phyloP scores from a whole-genome alignment of 228 moss, liverwort and hornwort species.

The Sphagnum magellanicum region DNA sequence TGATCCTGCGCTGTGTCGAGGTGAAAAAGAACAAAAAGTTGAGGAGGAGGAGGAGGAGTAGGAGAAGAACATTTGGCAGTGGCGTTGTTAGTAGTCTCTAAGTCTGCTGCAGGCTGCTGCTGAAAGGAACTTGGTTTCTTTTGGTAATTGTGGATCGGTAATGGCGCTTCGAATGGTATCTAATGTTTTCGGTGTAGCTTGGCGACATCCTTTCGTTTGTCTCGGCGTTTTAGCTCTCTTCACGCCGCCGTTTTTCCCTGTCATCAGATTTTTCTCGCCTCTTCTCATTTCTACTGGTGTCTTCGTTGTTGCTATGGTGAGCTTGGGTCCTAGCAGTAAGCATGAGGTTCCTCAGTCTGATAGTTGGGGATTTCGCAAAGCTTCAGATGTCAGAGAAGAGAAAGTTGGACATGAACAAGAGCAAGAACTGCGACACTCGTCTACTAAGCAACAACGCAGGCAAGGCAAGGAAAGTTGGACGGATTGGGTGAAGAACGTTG shows the following conservation, averaged over 20 bases:
- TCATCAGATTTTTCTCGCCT: constrained; percentile 5
- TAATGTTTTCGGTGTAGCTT: not conserved
- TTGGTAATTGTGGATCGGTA: no score
- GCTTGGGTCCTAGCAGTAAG: constrained; percentile 29
- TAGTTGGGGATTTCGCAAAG: not conserved
- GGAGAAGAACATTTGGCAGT: no score
- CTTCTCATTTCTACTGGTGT: constrained; percentile 48
- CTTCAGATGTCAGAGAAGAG: constrained; percentile 1
- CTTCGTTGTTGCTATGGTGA: constrained; percentile 40
- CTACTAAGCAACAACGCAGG: no score
- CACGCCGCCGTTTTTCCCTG: constrained; percentile 49
- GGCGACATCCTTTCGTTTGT: constrained; percentile 41
- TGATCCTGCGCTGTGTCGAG: no score
- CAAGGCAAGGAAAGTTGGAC: constrained; percentile 9
- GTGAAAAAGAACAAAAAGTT: no score
- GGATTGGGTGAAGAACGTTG: constrained; percentile 12
- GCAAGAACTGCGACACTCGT: no score
- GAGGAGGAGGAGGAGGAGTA: no score
- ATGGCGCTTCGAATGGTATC: no score
- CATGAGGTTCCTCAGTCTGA: not conserved
- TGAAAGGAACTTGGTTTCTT: no score
- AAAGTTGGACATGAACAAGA: constrained; percentile 1
- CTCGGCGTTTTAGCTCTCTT: constrained; percentile 35
- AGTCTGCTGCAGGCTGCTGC: no score
- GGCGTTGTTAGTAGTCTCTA: no score